Base-by-base conservation (phyloP, 129 eudicot genomes). In the Escallonia herrerae region DNA sequence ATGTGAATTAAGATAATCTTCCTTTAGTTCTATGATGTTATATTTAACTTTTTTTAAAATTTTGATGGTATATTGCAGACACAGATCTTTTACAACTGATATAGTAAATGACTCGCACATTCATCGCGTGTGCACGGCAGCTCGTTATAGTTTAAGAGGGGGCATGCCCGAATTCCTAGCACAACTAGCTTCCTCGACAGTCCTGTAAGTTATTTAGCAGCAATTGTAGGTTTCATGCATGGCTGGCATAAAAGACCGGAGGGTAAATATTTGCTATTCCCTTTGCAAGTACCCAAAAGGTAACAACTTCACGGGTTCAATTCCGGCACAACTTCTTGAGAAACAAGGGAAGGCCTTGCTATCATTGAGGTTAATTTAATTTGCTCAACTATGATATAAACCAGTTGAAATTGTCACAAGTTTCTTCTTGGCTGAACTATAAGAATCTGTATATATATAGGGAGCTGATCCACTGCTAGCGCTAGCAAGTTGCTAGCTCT, bases 121-220 rank as follows among this genome's bases (percentile, higher is more conserved):
- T n/a, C n/a, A n/a, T n/a, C n/a, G n/a, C n/a, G n/a, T n/a, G n/a
- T n/a, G n/a, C n/a, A n/a, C n/a, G n/a, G n/a, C n/a, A n/a, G n/a
- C n/a, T n/a, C n/a, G n/a, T n/a, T n/a, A 85, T 61, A 76, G 72
- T 33, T 74, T 86, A 41, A 82, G 81, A 42, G 88, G 93, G 60
- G 43, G 11, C 22, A 62, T 82, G 22, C 87, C 93, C 9, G 73
- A 62, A 22, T 82, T 74, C 75, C 81, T 85, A 5, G 51, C 73
- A 58, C 67, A 56, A 14, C 41, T 82, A 48, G 14, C 59, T 10
- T 68, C 71, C 40, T 46, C 82, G 54, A 81, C 58, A 44, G 65
- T 73, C 72, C 71, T 85, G 91, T 82, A 76, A 79, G 87, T 73
- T 15, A 50, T 63, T 15, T 10, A 0, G 2, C 14, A 13, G 57